Evolutionary conservation across 148 eudicot genomes (phyloP).

Genomic region (Chenopodium formosanum): DNA sequence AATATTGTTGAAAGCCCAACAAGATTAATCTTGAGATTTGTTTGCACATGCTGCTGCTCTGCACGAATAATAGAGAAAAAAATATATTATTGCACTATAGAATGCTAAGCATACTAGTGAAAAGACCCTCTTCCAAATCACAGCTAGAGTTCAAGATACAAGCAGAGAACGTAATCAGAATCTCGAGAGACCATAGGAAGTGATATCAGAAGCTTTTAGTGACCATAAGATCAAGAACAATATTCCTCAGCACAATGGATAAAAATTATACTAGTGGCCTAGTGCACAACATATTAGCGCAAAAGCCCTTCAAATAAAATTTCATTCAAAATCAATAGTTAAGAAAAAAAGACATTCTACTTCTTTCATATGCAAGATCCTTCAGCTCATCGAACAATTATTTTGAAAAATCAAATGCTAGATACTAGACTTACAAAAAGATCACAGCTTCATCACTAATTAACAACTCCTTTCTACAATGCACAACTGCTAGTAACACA

Average conservation of each 20-base stretch:
- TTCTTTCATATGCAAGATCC: background rate
- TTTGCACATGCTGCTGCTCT: slow-evolving; percentile 90
- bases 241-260: background rate
- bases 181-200: background rate
- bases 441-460: background rate
- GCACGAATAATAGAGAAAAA: slow-evolving; percentile 25
- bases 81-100: slow-evolving; percentile 9
- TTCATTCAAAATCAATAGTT: background rate
- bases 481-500: background rate
- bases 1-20: slow-evolving; percentile 57
- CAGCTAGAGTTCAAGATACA: background rate
- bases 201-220: background rate
- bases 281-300: background rate
- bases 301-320: background rate
- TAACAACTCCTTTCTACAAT: background rate
- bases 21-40: slow-evolving; percentile 63
- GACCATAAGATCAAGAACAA: background rate
- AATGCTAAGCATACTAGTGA: slow-evolving; percentile 7
- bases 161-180: slow-evolving; percentile 4
- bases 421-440: background rate
- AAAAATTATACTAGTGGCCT: background rate
- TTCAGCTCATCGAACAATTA: background rate
- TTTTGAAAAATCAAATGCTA: background rate
- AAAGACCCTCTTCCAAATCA: background rate
- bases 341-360: background rate